Base-by-base conservation (phyloP, 768 basidiomycete genomes). In the Leucogyrophana mollusca region DNA sequence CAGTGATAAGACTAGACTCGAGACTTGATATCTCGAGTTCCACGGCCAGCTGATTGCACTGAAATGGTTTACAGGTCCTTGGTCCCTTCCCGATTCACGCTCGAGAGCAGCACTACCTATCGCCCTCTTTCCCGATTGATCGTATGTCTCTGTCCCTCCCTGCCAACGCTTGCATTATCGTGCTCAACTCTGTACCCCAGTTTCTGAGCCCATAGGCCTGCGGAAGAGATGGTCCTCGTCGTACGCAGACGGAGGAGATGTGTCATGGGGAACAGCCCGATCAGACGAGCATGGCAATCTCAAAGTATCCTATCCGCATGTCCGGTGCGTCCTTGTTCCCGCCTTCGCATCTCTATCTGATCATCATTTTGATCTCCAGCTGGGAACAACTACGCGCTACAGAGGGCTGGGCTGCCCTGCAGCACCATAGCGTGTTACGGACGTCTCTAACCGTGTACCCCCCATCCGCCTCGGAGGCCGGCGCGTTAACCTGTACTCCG, bases 41-140 rank as follows among this genome's bases (percentile, higher is more conserved):
- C 33, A 21, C 30, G 9, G n/a, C 23, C 23, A 30, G 22, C 22
- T 35, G n/a, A 6, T 7, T 9, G 5, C 24, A 27, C 27, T 18
- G 27, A 30, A 9, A 22, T 25, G 39, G 34, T 36, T 32, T 39
- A 34, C 40, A 88, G 85, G 79, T 88, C 9, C 76, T 93, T 10
- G 90, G 89, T 0, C 90, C 90, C 0, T 92, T 92, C 61, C 89
- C 90, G 3, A 77, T 87, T 24, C 87, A 89, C 48, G 89, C 90
- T 9, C 74, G 90, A 56, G 90, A 92, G 53, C 90, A 92, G 40
- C 83, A 91, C 45, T 84, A 80, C 56, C 62, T 92, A n/a, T 85
- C 85, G 1, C 89, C 90, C 4, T 76, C 85, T 9, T 90, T 80
- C 56, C 87, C 88, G 7, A 55, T 89, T 13, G 70, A 85, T 51